Evolutionary conservation across 768 basidiomycete genomes (phyloP).

Genomic region (Termitomyces eurrhizus): DNA sequence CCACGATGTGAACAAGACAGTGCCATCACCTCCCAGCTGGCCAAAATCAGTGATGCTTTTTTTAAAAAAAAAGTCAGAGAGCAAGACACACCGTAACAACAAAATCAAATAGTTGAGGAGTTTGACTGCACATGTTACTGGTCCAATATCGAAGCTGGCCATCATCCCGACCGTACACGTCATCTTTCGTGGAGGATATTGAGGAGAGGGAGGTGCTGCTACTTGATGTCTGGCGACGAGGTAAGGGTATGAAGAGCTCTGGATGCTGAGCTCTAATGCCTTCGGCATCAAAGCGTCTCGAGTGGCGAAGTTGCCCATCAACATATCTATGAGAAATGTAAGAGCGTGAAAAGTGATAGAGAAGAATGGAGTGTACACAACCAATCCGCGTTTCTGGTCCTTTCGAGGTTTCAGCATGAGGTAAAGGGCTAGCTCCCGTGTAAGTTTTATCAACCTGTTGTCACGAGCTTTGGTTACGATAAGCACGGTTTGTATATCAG

Average conservation of each 20-base stretch:
- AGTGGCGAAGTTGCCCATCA: constrained; percentile 83
- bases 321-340: constrained; percentile 64
- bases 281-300: constrained; percentile 90
- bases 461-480: constrained; percentile 98
- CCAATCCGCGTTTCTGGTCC: constrained; percentile 68
- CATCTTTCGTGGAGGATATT: constrained; percentile 42
- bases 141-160: constrained; percentile 99
- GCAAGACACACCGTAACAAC: constrained; percentile 74
- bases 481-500: constrained; percentile 88
- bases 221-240: constrained; percentile 70
- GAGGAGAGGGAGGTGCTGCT: constrained; percentile 57
- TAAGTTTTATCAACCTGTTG: constrained; percentile 93
- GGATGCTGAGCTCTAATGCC: constrained; percentile 86
- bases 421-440: constrained; percentile 89
- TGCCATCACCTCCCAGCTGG: constrained; percentile 96
- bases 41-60: not conserved
- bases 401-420: constrained; percentile 85
- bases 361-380: constrained; percentile 55
- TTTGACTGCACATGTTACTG: constrained; percentile 88
- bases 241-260: constrained; percentile 78
- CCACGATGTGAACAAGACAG: constrained; percentile 98
- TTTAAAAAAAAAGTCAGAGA: not conserved
- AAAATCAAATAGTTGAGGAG: constrained; percentile 94
- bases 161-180: constrained; percentile 49
- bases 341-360: constrained; percentile 2